Evolutionary conservation across 768 basidiomycete species (phyloP), one percentile per base, ranked within the genome.

Genomic region (Auriscalpium microsporum): DNA sequence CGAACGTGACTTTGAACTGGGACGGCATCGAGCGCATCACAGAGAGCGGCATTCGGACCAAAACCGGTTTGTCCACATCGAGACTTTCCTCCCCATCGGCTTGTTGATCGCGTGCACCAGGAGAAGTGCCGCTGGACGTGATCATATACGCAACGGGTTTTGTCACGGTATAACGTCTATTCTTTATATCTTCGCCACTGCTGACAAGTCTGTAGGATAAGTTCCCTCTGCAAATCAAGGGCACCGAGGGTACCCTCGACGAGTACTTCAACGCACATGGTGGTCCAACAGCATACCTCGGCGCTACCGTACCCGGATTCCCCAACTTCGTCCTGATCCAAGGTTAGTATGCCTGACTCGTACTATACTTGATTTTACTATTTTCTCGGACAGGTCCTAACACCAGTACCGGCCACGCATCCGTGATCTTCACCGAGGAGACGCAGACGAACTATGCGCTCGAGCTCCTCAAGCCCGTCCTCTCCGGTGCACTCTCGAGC

Each of bases 341-440:
- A n/a, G 58, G 65, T 56, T 17, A 48, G 10, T 53, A 40, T 17
- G 40, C 28, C 28, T 28, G 40, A 42, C 42, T 19, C 38, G 21
- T 4, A 7, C 13, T 23, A 13, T 14, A 17, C 10, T n/a, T 37
- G 50, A 10, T 9, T 10, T 19, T 23, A 38, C n/a, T 21, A 23
- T 34, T n/a, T n/a, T 42, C 40, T 19, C 8, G 28, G 21, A 1
- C 46, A 61, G 60, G 60, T 34, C 81, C 83, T 2, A 85, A 85
- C 63, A 75, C 75, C 36, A 76, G 75, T 33, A 72, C 78, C 8
- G 82, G 81, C 11, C 82, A 83, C 60, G 78, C 77, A 9, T 83
- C 82, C 21, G 72, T 79, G 37, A 71, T 84, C 49, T 82, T 79
- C 63, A 73, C 71, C 50, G 73, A 78, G 58, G 82, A 84, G 64